Evolutionary conservation across 139 green algal species (phyloP).

Genomic region (Chlamydomonas sp.): DNA sequence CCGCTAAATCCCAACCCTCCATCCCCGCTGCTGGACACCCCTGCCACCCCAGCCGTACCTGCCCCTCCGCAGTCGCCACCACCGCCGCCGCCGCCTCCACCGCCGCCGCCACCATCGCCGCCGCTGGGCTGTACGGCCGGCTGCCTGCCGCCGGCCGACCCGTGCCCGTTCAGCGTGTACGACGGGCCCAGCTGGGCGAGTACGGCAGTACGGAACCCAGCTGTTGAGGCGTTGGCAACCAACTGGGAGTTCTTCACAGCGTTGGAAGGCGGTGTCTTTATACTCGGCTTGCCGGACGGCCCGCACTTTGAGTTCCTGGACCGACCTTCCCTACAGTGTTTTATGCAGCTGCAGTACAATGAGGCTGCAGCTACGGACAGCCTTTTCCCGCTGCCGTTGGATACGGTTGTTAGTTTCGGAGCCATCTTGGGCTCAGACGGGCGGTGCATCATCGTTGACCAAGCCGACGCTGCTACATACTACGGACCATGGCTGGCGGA

Average conservation of each 20-base stretch:
- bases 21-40: no score
- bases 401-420: background rate
- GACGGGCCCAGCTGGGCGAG: background rate
- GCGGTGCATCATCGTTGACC: background rate
- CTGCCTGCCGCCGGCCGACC: background rate
- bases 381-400: background rate
- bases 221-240: background rate
- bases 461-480: background rate
- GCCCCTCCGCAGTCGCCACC: no score
- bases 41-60: no score
- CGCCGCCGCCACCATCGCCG: background rate
- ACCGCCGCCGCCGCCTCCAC: background rate
- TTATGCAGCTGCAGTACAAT: background rate
- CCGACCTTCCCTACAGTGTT: background rate
- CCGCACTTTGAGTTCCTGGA: conserved; percentile 3
- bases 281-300: background rate
- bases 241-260: background rate
- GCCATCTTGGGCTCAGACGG: background rate
- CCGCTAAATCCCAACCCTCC: no score
- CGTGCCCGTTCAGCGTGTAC: background rate
- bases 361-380: no score
- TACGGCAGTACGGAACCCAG: background rate
- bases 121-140: background rate
- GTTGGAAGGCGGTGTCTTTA: background rate
- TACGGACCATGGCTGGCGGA: background rate